Conservation (phyloP, 768 basidiomycete species). For the Crepidotus variabilis region DNA sequence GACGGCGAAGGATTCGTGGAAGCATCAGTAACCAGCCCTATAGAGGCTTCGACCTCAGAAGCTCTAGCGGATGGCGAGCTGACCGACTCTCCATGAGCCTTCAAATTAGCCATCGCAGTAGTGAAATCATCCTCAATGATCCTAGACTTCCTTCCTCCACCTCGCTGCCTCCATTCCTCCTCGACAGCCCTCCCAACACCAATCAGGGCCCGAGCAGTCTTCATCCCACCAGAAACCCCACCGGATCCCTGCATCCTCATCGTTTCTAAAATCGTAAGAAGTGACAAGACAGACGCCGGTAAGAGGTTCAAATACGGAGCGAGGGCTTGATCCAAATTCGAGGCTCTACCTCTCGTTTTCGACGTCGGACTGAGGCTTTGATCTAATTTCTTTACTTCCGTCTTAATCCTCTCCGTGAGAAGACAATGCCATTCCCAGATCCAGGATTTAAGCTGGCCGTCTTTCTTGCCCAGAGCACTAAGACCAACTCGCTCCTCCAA, state of each 20-base stretch:
- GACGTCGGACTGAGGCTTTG: constrained; percentile 4
- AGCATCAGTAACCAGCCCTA: no score
- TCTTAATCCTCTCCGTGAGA: constrained; percentile 46
- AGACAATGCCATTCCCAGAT: constrained; percentile 85
- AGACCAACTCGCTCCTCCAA: constrained; percentile 33
- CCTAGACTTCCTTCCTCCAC: constrained; percentile 51
- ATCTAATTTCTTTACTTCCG: constrained; percentile 45
- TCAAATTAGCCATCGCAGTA: no score
- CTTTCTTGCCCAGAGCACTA: constrained; percentile 19
- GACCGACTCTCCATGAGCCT: no score
- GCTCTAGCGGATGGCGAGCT: no score
- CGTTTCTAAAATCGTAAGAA: constrained; percentile 86
- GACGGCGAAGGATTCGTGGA: no score
- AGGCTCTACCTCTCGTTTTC: constrained; percentile 1
- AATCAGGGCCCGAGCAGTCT: constrained; percentile 79
- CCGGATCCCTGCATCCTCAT: constrained; percentile 79
- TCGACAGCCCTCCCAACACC: constrained; percentile 83
- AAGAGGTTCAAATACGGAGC: constrained; percentile 76
- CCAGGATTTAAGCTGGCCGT: constrained; percentile 60
- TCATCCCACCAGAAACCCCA: constrained; percentile 83
- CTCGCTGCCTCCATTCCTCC: constrained; percentile 86
- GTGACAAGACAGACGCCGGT: constrained; percentile 72
- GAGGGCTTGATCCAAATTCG: constrained; percentile 20
- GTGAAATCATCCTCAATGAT: neutral
- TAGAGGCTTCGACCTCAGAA: no score